Base-by-base conservation (phyloP, 305 asterid species). In the Solanum hybrid region DNA sequence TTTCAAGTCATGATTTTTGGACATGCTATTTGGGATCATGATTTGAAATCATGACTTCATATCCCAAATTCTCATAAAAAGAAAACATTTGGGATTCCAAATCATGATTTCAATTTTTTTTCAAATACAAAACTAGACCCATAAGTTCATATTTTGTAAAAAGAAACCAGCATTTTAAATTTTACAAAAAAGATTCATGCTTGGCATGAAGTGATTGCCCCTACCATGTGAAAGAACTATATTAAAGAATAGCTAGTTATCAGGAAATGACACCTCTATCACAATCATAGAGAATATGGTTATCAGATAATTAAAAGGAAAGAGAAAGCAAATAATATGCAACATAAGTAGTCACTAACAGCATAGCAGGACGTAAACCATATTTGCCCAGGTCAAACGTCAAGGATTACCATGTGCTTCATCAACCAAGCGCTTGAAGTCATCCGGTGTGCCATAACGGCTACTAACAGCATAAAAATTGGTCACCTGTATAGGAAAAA, bases 391-490 rank as follows among this genome's bases (percentile, higher is more conserved):
- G 81, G 66, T 87, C 84, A 77, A 82, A 64, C 36, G 36, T 81
- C 64, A 60, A 87, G 89, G 91, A 89, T 92, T 89, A 96, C 99
- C 98, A 91, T 97, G 99, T 92, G 99, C 99, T 93, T 94, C 98
- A 94, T 97, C 99, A 92, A 97, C 98, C 93, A 97, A 93, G 89
- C 88, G 95, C 95, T 96, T 97, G 94, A 97, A 96, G 89, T 96
- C 99, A 64, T 96, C 99, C 89, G 99, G 99, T 69, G 99, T 96
- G 89, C 99, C 85, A 91, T 38, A 97, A 90, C 99, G 99, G 93
- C 99, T 96, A 92, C 99, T 97, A 88, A 95, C 98, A 86, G 99
- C 99, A 94, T 26, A 97, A 90, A 92, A 94, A 92, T 96, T 97
- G 42, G 99, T 97, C 89, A 97, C 99, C 99, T 96, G 90, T 82